phyloP scores from a whole-genome alignment of 495 filamentous ascomycete genomes.

The Xylaria bambusicola region DNA sequence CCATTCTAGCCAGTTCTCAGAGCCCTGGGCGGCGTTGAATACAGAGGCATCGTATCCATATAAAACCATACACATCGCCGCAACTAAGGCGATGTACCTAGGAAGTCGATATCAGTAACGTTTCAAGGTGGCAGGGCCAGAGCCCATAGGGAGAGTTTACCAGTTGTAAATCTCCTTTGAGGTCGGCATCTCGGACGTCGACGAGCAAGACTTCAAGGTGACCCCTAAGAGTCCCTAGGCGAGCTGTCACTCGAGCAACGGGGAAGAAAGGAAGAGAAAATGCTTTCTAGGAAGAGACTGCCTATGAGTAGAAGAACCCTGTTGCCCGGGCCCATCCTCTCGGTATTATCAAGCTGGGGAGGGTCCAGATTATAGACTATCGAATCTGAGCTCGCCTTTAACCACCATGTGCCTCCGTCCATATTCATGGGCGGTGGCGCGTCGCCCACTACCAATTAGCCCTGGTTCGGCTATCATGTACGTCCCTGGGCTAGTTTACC shows the following conservation, averaged over 20 bases:
- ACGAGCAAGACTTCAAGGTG: neutral
- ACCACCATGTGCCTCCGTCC: no score
- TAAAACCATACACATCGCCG: conserved; percentile 66
- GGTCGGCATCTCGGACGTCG: conserved; percentile 28
- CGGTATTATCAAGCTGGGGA: neutral
- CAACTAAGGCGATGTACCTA: conserved; percentile 64
- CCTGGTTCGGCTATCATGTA: neutral
- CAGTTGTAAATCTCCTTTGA: conserved; percentile 41
- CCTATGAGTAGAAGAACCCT: neutral
- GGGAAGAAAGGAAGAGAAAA: neutral
- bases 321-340: neutral
- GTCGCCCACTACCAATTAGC: neutral
- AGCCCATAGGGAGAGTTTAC: conserved; percentile 19
- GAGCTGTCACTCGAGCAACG: neutral
- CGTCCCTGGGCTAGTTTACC: neutral
- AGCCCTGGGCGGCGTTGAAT: conserved; percentile 64
- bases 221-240: neutral
- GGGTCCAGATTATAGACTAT: neutral
- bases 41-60: conserved; percentile 70
- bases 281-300: neutral
- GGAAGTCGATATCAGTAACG: neutral
- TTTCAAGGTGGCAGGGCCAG: neutral
- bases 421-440: conserved; percentile 6
- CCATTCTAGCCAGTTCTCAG: conserved; percentile 59
- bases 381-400: neutral